Evolutionary conservation across 2,329 filamentous ascomycete genomes (phyloP).

Genomic region (Aspergillus vadensis): DNA sequence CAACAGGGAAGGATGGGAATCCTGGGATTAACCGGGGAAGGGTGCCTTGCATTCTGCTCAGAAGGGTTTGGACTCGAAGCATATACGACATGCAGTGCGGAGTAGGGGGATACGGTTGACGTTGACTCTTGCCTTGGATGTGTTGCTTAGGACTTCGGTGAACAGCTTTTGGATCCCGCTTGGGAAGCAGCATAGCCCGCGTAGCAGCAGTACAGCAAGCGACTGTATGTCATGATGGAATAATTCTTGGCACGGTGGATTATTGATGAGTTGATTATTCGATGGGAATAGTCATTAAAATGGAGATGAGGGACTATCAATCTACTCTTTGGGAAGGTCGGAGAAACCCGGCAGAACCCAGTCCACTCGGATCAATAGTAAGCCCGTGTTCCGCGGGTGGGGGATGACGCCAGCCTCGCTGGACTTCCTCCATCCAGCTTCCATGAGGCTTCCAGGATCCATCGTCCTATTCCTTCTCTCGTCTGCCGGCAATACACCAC

Average conservation of each 20-base stretch:
- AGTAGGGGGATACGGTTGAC: not conserved
- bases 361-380: constrained; percentile 1
- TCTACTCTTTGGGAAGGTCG: not conserved
- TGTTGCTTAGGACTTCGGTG: not conserved
- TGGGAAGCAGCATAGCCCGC: not conserved
- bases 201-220: too few species aligned
- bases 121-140: not conserved
- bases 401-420: constrained; percentile 8
- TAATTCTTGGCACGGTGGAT: not conserved
- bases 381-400: not conserved
- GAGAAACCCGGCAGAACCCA: not conserved
- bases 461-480: constrained; percentile 2
- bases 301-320: not conserved
- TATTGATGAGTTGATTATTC: constrained; percentile 2
- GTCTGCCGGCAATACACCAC: not conserved
- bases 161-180: not conserved
- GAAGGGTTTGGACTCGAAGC: not conserved
- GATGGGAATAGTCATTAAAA: not conserved
- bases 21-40: not conserved
- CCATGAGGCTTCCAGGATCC: not conserved
- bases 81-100: constrained; percentile 9
- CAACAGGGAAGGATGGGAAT: not conserved
- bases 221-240: constrained; percentile 7
- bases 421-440: not conserved
- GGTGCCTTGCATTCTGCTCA: constrained; percentile 10